phyloP scores from a whole-genome alignment of 2,329 filamentous ascomycete species.

The Penicillium paneum region DNA sequence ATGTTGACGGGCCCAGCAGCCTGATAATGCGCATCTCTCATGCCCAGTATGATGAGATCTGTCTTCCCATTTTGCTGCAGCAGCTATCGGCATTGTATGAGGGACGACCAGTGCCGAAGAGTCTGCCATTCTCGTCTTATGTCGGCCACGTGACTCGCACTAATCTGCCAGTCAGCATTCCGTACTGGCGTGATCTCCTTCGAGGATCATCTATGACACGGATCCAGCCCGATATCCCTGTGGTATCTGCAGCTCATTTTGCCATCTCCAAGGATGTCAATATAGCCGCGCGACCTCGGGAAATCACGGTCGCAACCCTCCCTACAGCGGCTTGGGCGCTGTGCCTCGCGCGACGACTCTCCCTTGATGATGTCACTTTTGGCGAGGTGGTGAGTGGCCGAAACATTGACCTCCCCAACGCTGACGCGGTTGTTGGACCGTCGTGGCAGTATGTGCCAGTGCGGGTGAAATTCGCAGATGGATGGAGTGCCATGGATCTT shows the following conservation, averaged over 20 bases:
- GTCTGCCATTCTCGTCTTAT: conserved; percentile 38
- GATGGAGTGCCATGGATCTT: conserved; percentile 48
- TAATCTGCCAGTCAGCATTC: conserved; percentile 43
- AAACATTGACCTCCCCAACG: conserved; percentile 48
- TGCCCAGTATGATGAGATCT: conserved; percentile 63
- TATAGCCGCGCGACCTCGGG: conserved; percentile 48
- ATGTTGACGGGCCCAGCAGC: conserved; percentile 6
- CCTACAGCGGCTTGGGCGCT: conserved; percentile 61
- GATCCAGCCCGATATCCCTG: conserved; percentile 10
- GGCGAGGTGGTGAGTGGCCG: conserved; percentile 61
- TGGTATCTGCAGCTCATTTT: conserved; percentile 2
- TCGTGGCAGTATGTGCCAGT: conserved; percentile 53
- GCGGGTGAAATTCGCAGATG: conserved; percentile 50
- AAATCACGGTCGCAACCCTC: conserved; percentile 57
- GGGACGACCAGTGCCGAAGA: conserved; percentile 24
- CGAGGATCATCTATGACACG: conserved; percentile 46
- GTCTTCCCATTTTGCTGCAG: conserved; percentile 55
- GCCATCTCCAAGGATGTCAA: conserved; percentile 9
- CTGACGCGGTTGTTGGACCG: conserved; percentile 55
- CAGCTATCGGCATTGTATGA: conserved; percentile 53
- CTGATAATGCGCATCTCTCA: conserved; percentile 58
- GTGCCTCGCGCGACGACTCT: conserved; percentile 51
- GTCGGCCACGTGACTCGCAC: conserved; percentile 27
- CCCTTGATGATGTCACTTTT: conserved; percentile 54
- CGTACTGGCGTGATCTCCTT: conserved; percentile 50